These are phyloP conservation scores for Naganishia randhawae DNA, from an alignment of 768 basidiomycete genomes.

Conservation along the genomic window DNA sequence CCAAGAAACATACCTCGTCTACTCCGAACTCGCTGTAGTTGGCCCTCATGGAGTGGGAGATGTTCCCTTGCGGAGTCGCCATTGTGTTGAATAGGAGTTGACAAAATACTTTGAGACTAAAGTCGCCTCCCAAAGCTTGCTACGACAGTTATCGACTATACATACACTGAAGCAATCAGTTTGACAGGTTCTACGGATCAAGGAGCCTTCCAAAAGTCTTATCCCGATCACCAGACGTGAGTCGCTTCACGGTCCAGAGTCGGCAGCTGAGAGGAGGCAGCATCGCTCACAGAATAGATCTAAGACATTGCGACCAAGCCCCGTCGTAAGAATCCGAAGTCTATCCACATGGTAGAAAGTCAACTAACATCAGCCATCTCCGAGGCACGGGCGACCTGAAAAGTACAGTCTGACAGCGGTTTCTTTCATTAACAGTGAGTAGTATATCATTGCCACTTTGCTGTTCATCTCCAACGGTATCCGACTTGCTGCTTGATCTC, in stretches of 20 bases:
- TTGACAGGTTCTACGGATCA: no score
- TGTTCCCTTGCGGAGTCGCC: conserved; percentile 38
- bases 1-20: conserved; percentile 55
- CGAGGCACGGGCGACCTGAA: neutral
- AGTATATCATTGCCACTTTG: neutral
- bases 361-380: neutral
- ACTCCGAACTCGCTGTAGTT: conserved; percentile 61
- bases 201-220: no score
- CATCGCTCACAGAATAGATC: no score
- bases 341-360: neutral
- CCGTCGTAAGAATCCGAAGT: neutral
- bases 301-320: neutral
- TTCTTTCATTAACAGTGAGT: neutral
- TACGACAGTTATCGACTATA: no score
- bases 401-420: neutral
- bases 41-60: conserved; percentile 56
- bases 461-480: neutral
- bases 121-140: no score
- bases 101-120: neutral
- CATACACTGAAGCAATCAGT: no score
- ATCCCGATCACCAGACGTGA: no score
- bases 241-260: no score
- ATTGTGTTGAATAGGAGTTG: neutral
- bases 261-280: no score
- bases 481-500: neutral